These are phyloP conservation scores for Populus hybrid DNA, from an alignment of 441 rosid genomes.

Conservation along the genomic window DNA sequence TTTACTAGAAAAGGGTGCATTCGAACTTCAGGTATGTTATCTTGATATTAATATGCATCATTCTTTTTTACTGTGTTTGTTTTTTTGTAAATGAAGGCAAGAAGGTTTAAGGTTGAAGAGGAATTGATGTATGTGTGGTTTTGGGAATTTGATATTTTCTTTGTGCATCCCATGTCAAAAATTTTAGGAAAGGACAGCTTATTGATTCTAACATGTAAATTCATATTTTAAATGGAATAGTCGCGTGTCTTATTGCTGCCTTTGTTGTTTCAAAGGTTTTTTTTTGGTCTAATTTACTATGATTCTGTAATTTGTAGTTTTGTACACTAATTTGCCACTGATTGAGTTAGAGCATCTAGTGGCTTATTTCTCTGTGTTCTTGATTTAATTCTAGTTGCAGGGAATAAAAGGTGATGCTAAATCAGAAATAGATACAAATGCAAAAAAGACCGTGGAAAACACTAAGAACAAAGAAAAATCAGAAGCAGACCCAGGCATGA, in stretches of 20 bases:
- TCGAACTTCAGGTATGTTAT: slow-evolving; percentile 52
- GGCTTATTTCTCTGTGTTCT: background rate
- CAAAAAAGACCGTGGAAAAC: slow-evolving; percentile 40
- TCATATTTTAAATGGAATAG: background rate
- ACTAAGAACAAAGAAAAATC: slow-evolving; percentile 43
- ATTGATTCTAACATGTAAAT: background rate
- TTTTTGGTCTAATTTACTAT: background rate
- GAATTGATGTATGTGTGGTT: background rate
- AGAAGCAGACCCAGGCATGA: slow-evolving; percentile 31
- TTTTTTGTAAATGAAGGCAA: background rate
- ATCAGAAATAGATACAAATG: slow-evolving; percentile 44
- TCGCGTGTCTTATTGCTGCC: background rate
- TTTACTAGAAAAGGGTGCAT: slow-evolving; percentile 47
- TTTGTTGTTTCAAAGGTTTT: background rate
- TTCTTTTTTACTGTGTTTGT: background rate
- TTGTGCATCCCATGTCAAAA: background rate
- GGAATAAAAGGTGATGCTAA: slow-evolving; percentile 31
- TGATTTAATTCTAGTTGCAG: slow-evolving; percentile 29
- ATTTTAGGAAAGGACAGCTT: background rate
- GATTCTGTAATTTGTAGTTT: background rate
- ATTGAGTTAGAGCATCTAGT: background rate
- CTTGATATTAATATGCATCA: background rate
- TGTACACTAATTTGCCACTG: no score
- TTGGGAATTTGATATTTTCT: background rate
- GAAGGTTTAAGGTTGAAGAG: background rate